Percentiles rank a stretch among this genome's conserved stretches.
These are phyloP conservation scores for Chlorella sorokiniana DNA, from an alignment of 139 green algal genomes.

Conservation along the genomic window DNA sequence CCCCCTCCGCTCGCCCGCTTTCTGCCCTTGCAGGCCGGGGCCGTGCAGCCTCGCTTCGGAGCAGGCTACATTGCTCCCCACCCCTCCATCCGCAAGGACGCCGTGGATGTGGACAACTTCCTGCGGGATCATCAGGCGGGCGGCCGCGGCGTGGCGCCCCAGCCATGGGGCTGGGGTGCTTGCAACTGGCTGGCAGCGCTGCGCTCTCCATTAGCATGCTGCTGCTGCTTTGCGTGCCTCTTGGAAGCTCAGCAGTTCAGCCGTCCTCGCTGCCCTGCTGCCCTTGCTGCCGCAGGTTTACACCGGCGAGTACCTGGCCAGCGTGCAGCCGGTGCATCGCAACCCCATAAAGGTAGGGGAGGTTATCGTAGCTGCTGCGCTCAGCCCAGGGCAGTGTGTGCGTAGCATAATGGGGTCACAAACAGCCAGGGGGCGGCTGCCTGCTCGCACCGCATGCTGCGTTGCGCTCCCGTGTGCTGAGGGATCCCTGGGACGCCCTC, in stretches of 20 bases:
- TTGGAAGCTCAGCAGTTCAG: neutral
- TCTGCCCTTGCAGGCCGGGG: slow-evolving; percentile 33
- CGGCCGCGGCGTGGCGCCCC: neutral
- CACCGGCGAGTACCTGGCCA: slow-evolving; percentile 12
- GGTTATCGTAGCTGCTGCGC: neutral
- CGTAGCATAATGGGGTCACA: too few species aligned
- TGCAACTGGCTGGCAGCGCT: too few species aligned
- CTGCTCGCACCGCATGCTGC: too few species aligned
- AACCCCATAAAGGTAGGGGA: slow-evolving; percentile 18
- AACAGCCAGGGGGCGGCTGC: too few species aligned
- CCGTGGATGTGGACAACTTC: slow-evolving; percentile 28
- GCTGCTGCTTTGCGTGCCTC: too few species aligned
- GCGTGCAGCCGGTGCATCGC: slow-evolving; percentile 11
- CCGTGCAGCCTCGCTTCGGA: slow-evolving; percentile 5
- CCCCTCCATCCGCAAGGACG: slow-evolving; percentile 15
- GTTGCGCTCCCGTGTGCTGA: too few species aligned
- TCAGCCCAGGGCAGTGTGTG: too few species aligned
- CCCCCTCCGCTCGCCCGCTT: neutral
- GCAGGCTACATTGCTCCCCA: slow-evolving; percentile 26
- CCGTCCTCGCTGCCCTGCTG: neutral
- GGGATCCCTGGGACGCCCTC: too few species aligned
- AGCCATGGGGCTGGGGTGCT: too few species aligned
- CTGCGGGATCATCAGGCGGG: slow-evolving; percentile 14
- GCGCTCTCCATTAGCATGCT: too few species aligned
- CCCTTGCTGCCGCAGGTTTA: slow-evolving; percentile 13